Conservation (phyloP, 345 rosid genomes). For the Populus tremula region DNA sequence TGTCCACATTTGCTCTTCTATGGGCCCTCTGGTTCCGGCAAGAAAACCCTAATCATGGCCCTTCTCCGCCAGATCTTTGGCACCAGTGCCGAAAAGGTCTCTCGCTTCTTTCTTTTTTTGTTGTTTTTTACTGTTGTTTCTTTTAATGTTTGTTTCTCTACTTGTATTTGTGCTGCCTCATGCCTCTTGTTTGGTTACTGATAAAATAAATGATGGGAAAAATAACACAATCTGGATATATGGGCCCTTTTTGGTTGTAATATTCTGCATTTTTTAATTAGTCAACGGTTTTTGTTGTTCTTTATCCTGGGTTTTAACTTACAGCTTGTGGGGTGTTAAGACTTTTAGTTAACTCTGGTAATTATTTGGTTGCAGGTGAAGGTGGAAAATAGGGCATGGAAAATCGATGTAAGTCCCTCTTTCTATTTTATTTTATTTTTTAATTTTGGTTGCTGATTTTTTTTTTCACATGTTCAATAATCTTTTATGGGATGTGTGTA, state of each 20-base stretch:
- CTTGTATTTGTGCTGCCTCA: background rate
- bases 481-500: background rate
- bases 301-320: background rate
- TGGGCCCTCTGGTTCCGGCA: conserved; percentile 96
- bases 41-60: conserved; percentile 98
- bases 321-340: background rate
- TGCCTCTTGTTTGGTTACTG: background rate
- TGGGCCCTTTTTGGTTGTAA: too few species aligned
- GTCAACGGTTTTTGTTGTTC: background rate
- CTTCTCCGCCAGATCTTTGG: conserved; percentile 84
- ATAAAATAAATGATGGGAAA: background rate
- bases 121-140: background rate
- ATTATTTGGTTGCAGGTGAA: conserved; percentile 66
- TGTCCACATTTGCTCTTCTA: conserved; percentile 96
- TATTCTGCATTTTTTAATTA: background rate
- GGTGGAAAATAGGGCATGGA: conserved; percentile 90
- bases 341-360: background rate
- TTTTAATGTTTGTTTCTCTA: background rate
- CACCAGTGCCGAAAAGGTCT: conserved; percentile 81
- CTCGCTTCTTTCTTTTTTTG: background rate
- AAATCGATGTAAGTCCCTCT: conserved; percentile 64
- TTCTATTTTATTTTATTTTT: background rate
- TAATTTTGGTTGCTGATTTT: background rate
- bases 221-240: background rate
- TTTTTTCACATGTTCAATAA: background rate